Base-by-base conservation (phyloP, 192 early-diverging fungal genomes). In the Umbelopsis vinacea region DNA sequence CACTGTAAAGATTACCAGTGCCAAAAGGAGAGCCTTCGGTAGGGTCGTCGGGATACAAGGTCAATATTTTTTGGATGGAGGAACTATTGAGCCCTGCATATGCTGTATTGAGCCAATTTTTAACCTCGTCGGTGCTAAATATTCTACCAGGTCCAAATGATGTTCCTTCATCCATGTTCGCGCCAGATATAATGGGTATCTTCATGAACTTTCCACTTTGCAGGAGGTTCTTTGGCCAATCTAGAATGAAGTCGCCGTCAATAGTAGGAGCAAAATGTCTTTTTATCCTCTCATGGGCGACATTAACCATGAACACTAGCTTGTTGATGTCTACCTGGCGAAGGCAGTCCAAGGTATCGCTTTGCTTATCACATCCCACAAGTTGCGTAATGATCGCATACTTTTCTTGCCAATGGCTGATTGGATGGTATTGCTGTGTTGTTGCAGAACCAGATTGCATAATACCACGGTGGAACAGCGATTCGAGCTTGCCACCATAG, bases 371-470 rank as follows among this genome's bases (percentile, higher is more conserved):
- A 46, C 67, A 68, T 1, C 67, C 67, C n/a, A 21, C 22, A 19
- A 68, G 17, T 9, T 68, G 47, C 3, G 45, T 68, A 3, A 68
- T 47, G 4, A 46, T 68, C 11, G 17, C 23, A 17, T 68, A 68
- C n/a, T 68, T 40, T 26, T 21, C 0, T 46, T 68, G 67, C 67
- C 67, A 68, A 12, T 46, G 10, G 21, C 43, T 48, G 26, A 68
- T 38, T 33, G 67, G 67, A 15, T 47, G 46, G 22, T 68, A 68
- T 21, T 68, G 67, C 43, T 68, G 67, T 10, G 67, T 68, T 3
- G 67, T 68, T 29, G 67, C 24, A 14, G 45, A 68, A 3, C 67
- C 67, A 24, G 54, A 72, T 46, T 46, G 55, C 71, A 57, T 72
- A 23, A 55, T 72, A 17, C 14, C 57, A 17, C 33, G 24, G 6